Conservation (phyloP, 129 eudicot species). For the Dittrichia graveolens region DNA sequence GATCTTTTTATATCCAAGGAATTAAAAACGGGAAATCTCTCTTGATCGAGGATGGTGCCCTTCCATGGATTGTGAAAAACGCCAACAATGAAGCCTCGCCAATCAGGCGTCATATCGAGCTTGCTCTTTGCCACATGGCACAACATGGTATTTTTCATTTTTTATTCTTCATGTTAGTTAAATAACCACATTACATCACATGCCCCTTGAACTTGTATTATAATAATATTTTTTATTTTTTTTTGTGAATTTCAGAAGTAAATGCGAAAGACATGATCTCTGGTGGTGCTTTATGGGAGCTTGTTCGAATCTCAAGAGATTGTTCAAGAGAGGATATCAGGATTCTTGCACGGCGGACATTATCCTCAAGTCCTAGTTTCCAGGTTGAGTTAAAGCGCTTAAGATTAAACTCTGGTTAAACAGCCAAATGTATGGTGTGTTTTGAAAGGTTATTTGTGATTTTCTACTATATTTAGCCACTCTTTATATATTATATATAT, state of each 20-base stretch:
- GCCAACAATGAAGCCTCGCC: constrained; percentile 90
- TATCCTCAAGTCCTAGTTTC: constrained; percentile 63
- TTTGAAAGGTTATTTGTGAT: constrained; percentile 22
- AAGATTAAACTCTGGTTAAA: constrained; percentile 55
- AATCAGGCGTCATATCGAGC: constrained; percentile 85
- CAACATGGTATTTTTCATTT: constrained; percentile 72
- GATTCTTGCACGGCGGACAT: constrained; percentile 71
- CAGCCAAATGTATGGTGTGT: not conserved
- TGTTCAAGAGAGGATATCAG: constrained; percentile 80
- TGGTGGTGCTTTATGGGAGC: constrained; percentile 94
- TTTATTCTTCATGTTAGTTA: not conserved
- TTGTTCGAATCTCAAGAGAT: constrained; percentile 85
- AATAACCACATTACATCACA: constrained; percentile 1
- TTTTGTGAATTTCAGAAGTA: constrained; percentile 47
- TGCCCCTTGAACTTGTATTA: not conserved
- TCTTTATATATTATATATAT: not conserved
- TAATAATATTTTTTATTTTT: not conserved
- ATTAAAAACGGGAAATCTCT: constrained; percentile 72
- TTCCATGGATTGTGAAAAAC: constrained; percentile 88
- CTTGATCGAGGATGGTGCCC: constrained; percentile 80
- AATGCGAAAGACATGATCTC: constrained; percentile 77
- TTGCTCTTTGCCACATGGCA: constrained; percentile 92
- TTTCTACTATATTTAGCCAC: constrained; percentile 18
- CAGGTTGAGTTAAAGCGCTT: constrained; percentile 66
- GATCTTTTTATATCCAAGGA: constrained; percentile 40